phyloP scores from a whole-genome alignment of 2,329 filamentous ascomycete genomes.

The Coniochaeta sp. region DNA sequence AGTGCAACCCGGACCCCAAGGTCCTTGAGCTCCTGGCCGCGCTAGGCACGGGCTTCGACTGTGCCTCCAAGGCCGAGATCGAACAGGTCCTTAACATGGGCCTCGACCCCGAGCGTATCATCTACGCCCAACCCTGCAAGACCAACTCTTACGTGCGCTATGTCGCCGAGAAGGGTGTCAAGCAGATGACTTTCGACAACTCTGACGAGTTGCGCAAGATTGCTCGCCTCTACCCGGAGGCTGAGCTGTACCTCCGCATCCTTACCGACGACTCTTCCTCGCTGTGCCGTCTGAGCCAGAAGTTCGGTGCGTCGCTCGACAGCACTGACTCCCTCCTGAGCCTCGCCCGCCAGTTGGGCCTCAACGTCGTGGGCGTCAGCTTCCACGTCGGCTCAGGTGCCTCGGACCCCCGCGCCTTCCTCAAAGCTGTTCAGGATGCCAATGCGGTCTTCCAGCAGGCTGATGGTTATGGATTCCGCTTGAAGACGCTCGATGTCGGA shows the following conservation, averaged over 20 bases:
- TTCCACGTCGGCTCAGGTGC: slow-evolving; percentile 98
- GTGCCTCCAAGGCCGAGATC: slow-evolving; percentile 95
- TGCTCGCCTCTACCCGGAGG: slow-evolving; percentile 80
- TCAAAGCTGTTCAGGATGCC: slow-evolving; percentile 85
- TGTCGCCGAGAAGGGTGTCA: slow-evolving; percentile 76
- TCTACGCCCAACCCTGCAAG: slow-evolving; percentile 99
- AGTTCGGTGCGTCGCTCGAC: slow-evolving; percentile 90
- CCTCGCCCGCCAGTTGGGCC: slow-evolving; percentile 71
- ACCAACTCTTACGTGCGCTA: slow-evolving; percentile 96
- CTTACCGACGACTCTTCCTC: slow-evolving; percentile 93
- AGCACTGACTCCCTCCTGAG: slow-evolving; percentile 69
- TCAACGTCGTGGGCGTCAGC: slow-evolving; percentile 92
- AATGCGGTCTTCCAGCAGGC: slow-evolving; percentile 85
- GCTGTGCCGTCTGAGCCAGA: slow-evolving; percentile 90
- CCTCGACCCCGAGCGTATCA: slow-evolving; percentile 82
- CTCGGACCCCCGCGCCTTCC: slow-evolving; percentile 84
- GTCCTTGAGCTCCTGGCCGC: slow-evolving; percentile 81
- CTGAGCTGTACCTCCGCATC: slow-evolving; percentile 90
- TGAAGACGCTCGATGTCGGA: slow-evolving; percentile 88
- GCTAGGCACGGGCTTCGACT: slow-evolving; percentile 94
- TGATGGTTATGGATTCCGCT: slow-evolving; percentile 63
- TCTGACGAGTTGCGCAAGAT: slow-evolving; percentile 97
- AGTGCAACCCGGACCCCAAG: slow-evolving; percentile 93
- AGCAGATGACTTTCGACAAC: slow-evolving; percentile 99
- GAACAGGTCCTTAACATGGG: slow-evolving; percentile 82